phyloP scores from a whole-genome alignment of 768 basidiomycete genomes.

The Lactifluus subvellereus region DNA sequence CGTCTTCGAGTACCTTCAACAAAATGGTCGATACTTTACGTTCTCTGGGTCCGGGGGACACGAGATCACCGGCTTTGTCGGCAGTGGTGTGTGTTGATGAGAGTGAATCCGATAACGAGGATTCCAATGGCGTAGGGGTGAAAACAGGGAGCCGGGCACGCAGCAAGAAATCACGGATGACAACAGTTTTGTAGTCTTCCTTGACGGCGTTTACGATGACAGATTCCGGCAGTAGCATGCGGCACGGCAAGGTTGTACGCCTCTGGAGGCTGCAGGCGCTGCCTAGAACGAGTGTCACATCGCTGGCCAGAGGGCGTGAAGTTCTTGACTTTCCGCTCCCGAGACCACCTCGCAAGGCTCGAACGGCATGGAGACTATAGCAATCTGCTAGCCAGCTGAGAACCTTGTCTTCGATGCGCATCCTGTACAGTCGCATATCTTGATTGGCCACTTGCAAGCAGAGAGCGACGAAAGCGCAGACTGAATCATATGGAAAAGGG shows the following conservation, averaged over 20 bases:
- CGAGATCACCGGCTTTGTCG: constrained; percentile 31
- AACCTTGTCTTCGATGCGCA: constrained; percentile 84
- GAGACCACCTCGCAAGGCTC: constrained; percentile 34
- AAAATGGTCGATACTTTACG: constrained; percentile 58
- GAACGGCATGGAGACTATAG: constrained; percentile 48
- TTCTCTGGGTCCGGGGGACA: constrained; percentile 52
- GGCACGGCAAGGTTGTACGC: constrained; percentile 41
- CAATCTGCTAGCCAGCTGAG: constrained; percentile 72
- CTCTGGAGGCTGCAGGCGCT: constrained; percentile 54
- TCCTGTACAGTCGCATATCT: constrained; percentile 76
- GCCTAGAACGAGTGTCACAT: constrained; percentile 59
- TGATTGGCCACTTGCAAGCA: constrained; percentile 68
- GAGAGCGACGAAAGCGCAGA: constrained; percentile 72
- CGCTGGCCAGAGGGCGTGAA: constrained; percentile 49
- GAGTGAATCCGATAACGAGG: neutral
- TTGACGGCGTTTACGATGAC: constrained; percentile 54
- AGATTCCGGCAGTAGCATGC: constrained; percentile 64
- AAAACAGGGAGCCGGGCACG: constrained; percentile 53
- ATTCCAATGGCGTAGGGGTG: constrained; percentile 16
- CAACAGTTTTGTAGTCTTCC: constrained; percentile 49
- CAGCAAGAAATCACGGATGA: constrained; percentile 68
- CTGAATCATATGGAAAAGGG: constrained; percentile 78
- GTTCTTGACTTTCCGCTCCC: constrained; percentile 37
- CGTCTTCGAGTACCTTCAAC: constrained; percentile 51
- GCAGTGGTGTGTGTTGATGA: neutral